A percentile compares a stretch with the other conserved stretches of the same genome.
Evolutionary conservation across 2,329 filamentous ascomycete genomes (phyloP).

Genomic region (Alternaria sp.): DNA sequence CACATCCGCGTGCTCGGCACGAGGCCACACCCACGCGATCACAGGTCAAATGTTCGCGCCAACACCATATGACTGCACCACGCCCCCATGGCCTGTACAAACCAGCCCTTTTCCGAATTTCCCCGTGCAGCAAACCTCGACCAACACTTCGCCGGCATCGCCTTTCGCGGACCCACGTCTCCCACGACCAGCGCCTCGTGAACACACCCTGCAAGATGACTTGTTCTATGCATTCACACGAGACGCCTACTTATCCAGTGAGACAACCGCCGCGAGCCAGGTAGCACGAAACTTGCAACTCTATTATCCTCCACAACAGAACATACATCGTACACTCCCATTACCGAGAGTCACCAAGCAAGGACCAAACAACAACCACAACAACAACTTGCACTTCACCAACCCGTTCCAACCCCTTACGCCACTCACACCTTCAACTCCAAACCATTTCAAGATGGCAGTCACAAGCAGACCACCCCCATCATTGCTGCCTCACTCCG

Average conservation of each 20-base stretch:
- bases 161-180: conserved; percentile 10
- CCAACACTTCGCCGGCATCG: conserved; percentile 1
- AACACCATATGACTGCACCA: conserved; percentile 11
- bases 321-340: not conserved
- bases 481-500: not conserved
- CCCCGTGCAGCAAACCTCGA: conserved; percentile 3
- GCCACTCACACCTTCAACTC: not conserved
- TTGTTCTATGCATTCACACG: conserved; percentile 10
- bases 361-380: not conserved
- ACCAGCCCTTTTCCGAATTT: conserved; percentile 4
- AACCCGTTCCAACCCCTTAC: not conserved
- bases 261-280: conserved; percentile 1
- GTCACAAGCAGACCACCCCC: conserved; percentile 6
- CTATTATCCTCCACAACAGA: not conserved
- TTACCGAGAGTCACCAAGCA: not conserved
- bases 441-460: conserved; percentile 11
- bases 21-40: not conserved
- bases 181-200: conserved; percentile 18
- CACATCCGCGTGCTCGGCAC: not conserved
- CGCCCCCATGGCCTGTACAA: not conserved
- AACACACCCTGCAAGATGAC: conserved; percentile 17
- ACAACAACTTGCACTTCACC: not conserved
- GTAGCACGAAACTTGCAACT: not conserved
- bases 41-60: conserved; percentile 3
- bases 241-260: conserved; percentile 13